Base-by-base conservation (phyloP, 768 basidiomycete species). In the Tricholomella constricta region DNA sequence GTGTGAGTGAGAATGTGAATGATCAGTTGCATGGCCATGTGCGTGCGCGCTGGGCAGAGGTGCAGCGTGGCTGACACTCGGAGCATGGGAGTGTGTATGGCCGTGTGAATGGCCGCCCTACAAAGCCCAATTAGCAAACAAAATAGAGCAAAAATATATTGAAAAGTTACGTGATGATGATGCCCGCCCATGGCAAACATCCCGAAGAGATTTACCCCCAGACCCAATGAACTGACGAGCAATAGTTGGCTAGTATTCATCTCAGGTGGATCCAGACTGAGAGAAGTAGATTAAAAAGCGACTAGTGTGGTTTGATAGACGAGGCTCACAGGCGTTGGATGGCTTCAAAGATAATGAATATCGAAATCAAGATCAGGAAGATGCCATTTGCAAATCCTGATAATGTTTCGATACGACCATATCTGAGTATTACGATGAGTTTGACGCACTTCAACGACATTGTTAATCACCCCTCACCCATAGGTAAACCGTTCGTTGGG, bases 151-250 rank as follows among this genome's bases (percentile, higher is more conserved):
- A 51, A 19, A 45, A 45, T 20, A 7, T 26, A 19, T 45, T 48
- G 48, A 41, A 17, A 32, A 73, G 76, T 36, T 74, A 89, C 89
- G 73, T 91, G 90, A 58, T 92, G 91, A 65, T 89, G 88, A 67
- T 95, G 93, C 3, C 94, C 94, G 4, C 97, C 97, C 80, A 97
- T 99, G 1, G 97, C 97, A 66, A 94, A 91, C 94, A 99, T 97
- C 32, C 97, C 97, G 61, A 98, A 98, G 17, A 99, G 72, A 68
- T 99, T 99, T 42, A 99, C 94, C 1, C 78, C 93, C 9, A 99
- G 75, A 7, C 97, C 97, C 23, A 98, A 69, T 4, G 86, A 82
- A 56, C 93, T 96, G 46, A 99, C 89, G 1, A 97, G 76, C 35
- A 99, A 70, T 0, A 99, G 78, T 64, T 98, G 96, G 56, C 82